Evolutionary conservation across 495 filamentous ascomycete species (phyloP).

Genomic region (Xylaria telfairii): DNA sequence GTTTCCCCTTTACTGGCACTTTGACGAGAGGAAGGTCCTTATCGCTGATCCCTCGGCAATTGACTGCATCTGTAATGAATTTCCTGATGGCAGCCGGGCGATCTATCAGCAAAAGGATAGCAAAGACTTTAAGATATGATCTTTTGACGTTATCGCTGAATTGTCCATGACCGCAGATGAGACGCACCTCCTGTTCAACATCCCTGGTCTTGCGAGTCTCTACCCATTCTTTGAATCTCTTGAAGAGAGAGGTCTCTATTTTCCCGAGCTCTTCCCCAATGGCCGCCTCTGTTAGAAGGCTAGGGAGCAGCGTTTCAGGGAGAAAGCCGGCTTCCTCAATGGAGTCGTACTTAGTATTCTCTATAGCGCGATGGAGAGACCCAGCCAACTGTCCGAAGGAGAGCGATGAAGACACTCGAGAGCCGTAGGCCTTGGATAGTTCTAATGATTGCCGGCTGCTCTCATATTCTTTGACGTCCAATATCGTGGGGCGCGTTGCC

Average conservation of each 20-base stretch:
- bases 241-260: background rate
- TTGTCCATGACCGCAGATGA: background rate
- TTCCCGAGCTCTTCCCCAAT: background rate
- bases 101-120: background rate
- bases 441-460: background rate
- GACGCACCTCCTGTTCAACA: background rate
- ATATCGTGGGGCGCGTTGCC: background rate
- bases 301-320: background rate
- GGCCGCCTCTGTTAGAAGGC: background rate
- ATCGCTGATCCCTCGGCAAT: background rate
- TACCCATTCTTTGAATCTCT: background rate
- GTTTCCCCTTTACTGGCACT: no score
- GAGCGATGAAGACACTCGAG: background rate
- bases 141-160: conserved; percentile 1
- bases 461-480: conserved; percentile 1
- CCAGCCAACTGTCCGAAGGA: background rate
- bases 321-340: background rate
- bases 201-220: background rate
- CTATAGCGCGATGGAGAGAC: background rate
- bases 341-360: background rate
- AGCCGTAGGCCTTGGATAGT: background rate
- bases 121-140: background rate
- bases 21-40: background rate
- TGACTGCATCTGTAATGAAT: background rate
- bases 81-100: background rate